Percentiles rank a stretch among this genome's conserved stretches.
Evolutionary conservation across 2,329 filamentous ascomycete genomes (phyloP).

Genomic region (Nectriaceae sp.): DNA sequence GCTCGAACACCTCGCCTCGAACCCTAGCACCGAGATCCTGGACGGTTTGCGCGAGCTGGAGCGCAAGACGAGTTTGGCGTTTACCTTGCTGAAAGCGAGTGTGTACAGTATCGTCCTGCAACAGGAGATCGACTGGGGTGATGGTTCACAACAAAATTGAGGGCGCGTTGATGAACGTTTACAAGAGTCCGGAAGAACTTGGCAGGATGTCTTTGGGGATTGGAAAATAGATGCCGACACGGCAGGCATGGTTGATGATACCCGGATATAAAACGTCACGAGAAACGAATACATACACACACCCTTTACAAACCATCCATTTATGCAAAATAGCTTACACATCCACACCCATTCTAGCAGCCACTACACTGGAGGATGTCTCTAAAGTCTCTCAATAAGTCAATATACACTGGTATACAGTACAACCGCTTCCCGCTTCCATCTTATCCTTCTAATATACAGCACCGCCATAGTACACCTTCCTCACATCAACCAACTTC

Average conservation of each 20-base stretch:
- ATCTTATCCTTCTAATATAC: conserved; percentile 52
- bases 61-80: conserved; percentile 91
- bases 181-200: background rate
- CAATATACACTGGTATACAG: conserved; percentile 11
- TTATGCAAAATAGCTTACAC: conserved; percentile 16
- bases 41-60: conserved; percentile 87
- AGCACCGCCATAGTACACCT: conserved; percentile 92
- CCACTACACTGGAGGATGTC: conserved; percentile 11
- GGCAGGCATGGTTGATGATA: conserved; percentile 22
- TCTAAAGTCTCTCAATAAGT: conserved; percentile 19
- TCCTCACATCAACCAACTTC: conserved; percentile 94
- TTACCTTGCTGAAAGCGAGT: conserved; percentile 94
- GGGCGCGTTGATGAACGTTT: background rate
- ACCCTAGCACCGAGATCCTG: conserved; percentile 78
- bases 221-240: conserved; percentile 16
- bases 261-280: conserved; percentile 7
- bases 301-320: conserved; percentile 2
- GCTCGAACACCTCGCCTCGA: conserved; percentile 65
- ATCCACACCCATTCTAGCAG: conserved; percentile 10
- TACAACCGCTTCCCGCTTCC: background rate
- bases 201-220: conserved; percentile 6
- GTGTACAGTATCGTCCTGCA: conserved; percentile 98
- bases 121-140: conserved; percentile 85
- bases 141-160: conserved; percentile 43
- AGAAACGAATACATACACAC: background rate